Conservation (phyloP, 257 asterid species). For the Coffea eugenioides region DNA sequence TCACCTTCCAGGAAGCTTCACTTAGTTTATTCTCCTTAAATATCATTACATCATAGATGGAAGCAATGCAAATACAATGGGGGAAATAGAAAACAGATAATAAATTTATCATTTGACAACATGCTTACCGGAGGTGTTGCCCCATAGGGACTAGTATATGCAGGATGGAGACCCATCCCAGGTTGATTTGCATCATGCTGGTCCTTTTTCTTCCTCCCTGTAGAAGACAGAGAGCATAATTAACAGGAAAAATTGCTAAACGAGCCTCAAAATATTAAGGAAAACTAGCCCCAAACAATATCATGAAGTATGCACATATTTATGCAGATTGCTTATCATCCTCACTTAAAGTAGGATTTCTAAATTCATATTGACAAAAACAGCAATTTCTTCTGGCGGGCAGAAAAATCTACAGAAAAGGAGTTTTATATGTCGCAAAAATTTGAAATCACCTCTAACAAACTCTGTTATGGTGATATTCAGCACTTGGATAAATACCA, state of each 20-base stretch:
- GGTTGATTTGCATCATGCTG: conserved; percentile 77
- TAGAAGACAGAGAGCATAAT: conserved; percentile 17
- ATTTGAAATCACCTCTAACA: background rate
- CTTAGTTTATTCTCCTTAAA: background rate
- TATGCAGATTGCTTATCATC: background rate
- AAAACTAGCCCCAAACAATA: background rate
- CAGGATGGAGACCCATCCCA: conserved; percentile 58
- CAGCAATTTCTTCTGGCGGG: background rate
- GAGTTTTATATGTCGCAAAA: too few species aligned
- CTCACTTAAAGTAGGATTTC: background rate
- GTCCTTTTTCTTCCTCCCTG: conserved; percentile 93
- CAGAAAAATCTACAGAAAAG: background rate
- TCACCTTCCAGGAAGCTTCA: background rate
- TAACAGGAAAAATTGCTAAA: background rate
- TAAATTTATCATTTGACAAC: conserved; percentile 13
- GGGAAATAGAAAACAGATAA: background rate
- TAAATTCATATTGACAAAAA: background rate
- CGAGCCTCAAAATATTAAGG: background rate
- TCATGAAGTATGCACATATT: background rate
- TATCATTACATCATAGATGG: background rate
- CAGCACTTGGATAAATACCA: background rate
- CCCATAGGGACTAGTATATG: conserved; percentile 74
- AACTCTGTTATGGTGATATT: background rate
- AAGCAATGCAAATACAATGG: too few species aligned
- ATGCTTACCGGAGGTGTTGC: conserved; percentile 85